phyloP scores from a whole-genome alignment of 176 grass and related monocot species.

The Phoenix roebelenii region DNA sequence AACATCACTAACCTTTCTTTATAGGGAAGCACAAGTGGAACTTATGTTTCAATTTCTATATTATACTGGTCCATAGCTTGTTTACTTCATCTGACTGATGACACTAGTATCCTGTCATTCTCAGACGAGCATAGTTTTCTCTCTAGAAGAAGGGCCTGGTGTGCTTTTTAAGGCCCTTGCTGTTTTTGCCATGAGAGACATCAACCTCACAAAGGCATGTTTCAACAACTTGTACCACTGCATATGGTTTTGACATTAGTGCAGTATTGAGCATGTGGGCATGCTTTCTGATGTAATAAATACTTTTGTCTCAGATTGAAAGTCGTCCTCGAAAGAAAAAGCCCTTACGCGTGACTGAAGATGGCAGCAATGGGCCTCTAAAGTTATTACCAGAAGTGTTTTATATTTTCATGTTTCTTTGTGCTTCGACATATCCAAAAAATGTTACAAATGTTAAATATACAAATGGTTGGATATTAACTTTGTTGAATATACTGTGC shows the following conservation, averaged over 20 bases:
- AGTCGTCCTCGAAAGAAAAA: conserved; percentile 65
- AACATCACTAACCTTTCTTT: no score
- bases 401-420: neutral
- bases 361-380: conserved; percentile 32
- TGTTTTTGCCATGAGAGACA: conserved; percentile 72
- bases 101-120: neutral
- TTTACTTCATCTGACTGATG: neutral
- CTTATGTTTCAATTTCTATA: no score
- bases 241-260: no score
- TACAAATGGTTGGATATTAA: neutral
- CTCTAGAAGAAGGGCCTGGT: conserved; percentile 90
- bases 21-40: no score
- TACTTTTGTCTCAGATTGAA: conserved; percentile 55
- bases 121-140: conserved; percentile 95
- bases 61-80: neutral
- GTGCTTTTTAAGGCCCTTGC: conserved; percentile 82
- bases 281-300: neutral
- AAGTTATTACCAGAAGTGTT: conserved; percentile 43
- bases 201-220: conserved; percentile 81
- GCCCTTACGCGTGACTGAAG: conserved; percentile 63
- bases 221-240: neutral
- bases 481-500: conserved; percentile 4
- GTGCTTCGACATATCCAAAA: no score
- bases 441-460: no score
- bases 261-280: no score